These are phyloP conservation scores for Podaxis sp. DNA, from an alignment of 768 basidiomycete species.

Conservation along the genomic window DNA sequence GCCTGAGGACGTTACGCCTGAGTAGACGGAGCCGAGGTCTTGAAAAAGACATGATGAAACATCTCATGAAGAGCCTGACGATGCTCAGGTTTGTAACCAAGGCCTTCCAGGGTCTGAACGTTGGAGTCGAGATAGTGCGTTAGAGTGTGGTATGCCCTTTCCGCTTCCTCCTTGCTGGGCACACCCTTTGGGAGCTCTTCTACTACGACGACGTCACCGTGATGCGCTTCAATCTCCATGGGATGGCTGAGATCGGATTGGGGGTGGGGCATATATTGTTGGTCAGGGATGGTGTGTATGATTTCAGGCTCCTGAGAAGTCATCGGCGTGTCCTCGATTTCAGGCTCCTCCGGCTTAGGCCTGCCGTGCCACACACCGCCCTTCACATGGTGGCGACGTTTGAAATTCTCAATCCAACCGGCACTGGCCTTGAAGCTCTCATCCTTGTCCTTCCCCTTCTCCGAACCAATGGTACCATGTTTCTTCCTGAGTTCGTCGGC, in stretches of 20 bases:
- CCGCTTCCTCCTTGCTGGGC: slow-evolving; percentile 12
- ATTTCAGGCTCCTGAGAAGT: slow-evolving; percentile 15
- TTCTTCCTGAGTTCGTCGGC: slow-evolving; percentile 41
- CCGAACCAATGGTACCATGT: slow-evolving; percentile 39
- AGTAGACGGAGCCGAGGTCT: slow-evolving; percentile 4
- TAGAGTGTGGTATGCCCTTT: slow-evolving; percentile 12
- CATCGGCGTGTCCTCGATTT: slow-evolving; percentile 11
- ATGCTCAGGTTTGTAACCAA: slow-evolving; percentile 15
- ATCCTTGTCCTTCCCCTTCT: slow-evolving; percentile 29
- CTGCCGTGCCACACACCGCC: slow-evolving; percentile 49
- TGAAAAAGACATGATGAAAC: slow-evolving; percentile 13
- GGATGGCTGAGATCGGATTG: background rate
- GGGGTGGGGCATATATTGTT: slow-evolving; percentile 13
- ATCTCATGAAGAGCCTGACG: slow-evolving; percentile 12
- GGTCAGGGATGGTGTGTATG: slow-evolving; percentile 7
- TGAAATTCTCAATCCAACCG: slow-evolving; percentile 93
- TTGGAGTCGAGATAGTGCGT: slow-evolving; percentile 15
- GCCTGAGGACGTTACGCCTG: background rate
- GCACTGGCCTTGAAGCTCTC: slow-evolving; percentile 90
- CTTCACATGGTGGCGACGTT: slow-evolving; percentile 75
- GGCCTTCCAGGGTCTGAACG: slow-evolving; percentile 1
- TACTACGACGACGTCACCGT: background rate
- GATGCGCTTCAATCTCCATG: slow-evolving; percentile 11
- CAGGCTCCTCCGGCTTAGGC: slow-evolving; percentile 16
- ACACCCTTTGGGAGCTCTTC: slow-evolving; percentile 13